These are phyloP conservation scores for Reticulascus tulasneorum DNA, from an alignment of 2,329 filamentous ascomycete species.

Conservation along the genomic window DNA sequence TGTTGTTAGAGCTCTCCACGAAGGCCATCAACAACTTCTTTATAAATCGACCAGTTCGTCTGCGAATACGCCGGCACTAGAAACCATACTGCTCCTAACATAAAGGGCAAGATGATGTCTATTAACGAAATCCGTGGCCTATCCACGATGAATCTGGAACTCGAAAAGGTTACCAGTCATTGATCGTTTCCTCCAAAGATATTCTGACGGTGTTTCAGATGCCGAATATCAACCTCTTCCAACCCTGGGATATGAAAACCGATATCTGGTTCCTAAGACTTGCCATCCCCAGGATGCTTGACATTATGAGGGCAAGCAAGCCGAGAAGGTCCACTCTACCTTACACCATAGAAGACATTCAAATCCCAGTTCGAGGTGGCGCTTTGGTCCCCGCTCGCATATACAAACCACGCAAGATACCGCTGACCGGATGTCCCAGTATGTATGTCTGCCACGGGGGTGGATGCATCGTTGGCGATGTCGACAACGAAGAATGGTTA, in stretches of 20 bases:
- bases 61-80: too few species aligned
- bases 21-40: too few species aligned
- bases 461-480: constrained; percentile 21
- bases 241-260: constrained; percentile 16
- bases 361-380: constrained; percentile 18
- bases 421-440: constrained; percentile 16
- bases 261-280: too few species aligned
- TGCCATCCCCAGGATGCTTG: constrained; percentile 14
- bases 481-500: constrained; percentile 19
- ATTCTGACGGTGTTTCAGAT: constrained; percentile 15
- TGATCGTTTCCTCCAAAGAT: constrained; percentile 9
- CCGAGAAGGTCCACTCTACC: constrained; percentile 13
- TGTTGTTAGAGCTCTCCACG: too few species aligned
- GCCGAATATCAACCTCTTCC: constrained; percentile 17
- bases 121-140: constrained; percentile 20
- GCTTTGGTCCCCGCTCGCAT: constrained; percentile 16
- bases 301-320: constrained; percentile 4
- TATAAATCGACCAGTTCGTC: too few species aligned
- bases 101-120: constrained; percentile 18
- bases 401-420: constrained; percentile 15
- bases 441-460: constrained; percentile 24
- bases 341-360: constrained; percentile 17
- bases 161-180: constrained; percentile 7
- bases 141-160: constrained; percentile 15
- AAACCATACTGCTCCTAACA: not conserved